A percentile compares a stretch with the other conserved stretches of the same genome.
These are phyloP conservation scores for Boletus mariae DNA, from an alignment of 1,284 basidiomycete genomes.

Conservation along the genomic window DNA sequence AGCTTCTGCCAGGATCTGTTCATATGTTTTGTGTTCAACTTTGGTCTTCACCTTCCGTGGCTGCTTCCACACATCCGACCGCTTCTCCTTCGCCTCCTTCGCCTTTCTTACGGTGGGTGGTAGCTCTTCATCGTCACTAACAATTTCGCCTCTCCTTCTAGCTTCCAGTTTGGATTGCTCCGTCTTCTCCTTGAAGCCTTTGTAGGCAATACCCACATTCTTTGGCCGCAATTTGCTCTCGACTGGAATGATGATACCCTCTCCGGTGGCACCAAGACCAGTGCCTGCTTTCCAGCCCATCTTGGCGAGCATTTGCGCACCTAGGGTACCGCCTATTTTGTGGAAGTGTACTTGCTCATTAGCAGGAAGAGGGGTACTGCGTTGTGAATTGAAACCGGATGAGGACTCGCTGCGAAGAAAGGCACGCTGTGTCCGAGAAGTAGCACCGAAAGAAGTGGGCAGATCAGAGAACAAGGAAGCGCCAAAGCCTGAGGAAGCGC, in stretches of 20 bases:
- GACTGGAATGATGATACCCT: constrained; percentile 86
- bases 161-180: constrained; percentile 87
- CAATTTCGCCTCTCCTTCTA: constrained; percentile 63
- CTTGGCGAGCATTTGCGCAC: constrained; percentile 86
- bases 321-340: constrained; percentile 73
- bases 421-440: constrained; percentile 41
- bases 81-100: constrained; percentile 53
- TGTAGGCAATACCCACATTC: constrained; percentile 82
- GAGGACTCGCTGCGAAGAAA: constrained; percentile 54
- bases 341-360: constrained; percentile 76
- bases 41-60: constrained; percentile 82
- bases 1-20: constrained; percentile 86
- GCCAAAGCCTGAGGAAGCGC: constrained; percentile 9
- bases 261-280: constrained; percentile 76
- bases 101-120: constrained; percentile 43
- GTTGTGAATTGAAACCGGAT: constrained; percentile 38
- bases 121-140: constrained; percentile 73
- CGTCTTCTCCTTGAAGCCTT: constrained; percentile 84
- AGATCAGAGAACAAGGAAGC: constrained; percentile 19
- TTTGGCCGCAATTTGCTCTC: constrained; percentile 82
- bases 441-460: constrained; percentile 44
- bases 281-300: constrained; percentile 90
- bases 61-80: constrained; percentile 74
- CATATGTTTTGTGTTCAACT: constrained; percentile 92
- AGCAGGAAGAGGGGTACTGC: constrained; percentile 53